Evolutionary conservation across 805 yeast species (phyloP).

Genomic region (Myxozyma kluyveri): DNA sequence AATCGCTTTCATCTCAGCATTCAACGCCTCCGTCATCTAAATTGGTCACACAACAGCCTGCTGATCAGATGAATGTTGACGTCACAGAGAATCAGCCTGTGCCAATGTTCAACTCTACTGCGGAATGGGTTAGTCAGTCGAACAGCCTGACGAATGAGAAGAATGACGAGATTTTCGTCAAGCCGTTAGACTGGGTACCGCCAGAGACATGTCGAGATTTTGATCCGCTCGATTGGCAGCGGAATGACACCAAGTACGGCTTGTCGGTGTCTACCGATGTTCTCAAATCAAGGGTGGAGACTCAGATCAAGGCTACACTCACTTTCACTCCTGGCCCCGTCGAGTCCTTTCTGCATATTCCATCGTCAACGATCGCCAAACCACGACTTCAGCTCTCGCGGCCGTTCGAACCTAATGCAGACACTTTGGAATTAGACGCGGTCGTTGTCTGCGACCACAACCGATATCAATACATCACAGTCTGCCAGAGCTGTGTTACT

Average conservation of each 20-base stretch:
- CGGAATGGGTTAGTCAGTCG: no score
- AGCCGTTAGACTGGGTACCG: conserved; percentile 25
- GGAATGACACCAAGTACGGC: conserved; percentile 4
- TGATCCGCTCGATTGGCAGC: conserved; percentile 35
- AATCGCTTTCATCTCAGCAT: conserved; percentile 22
- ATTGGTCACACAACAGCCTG: no score
- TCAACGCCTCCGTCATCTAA: conserved; percentile 8
- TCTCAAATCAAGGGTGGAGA: conserved; percentile 83
- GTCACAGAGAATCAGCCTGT: no score
- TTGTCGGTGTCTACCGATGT: conserved; percentile 61
- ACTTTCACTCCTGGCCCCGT: conserved; percentile 73
- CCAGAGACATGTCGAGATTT: conserved; percentile 25
- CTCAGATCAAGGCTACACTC: conserved; percentile 80
- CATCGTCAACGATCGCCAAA: conserved; percentile 83
- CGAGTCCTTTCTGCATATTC: conserved; percentile 70
- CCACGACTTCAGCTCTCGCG: conserved; percentile 68
- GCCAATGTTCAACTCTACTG: no score
- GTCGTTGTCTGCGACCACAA: conserved; percentile 62
- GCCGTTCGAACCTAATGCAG: conserved; percentile 33
- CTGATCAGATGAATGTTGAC: no score
- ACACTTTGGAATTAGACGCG: conserved; percentile 57
- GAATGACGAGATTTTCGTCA: conserved; percentile 2
- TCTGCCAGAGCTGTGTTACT: conserved; percentile 84
- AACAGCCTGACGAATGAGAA: no score
- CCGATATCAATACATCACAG: conserved; percentile 55